These are phyloP conservation scores for Zygosaccharomyces lentus DNA, from an alignment of 805 yeast genomes.

Conservation along the genomic window DNA sequence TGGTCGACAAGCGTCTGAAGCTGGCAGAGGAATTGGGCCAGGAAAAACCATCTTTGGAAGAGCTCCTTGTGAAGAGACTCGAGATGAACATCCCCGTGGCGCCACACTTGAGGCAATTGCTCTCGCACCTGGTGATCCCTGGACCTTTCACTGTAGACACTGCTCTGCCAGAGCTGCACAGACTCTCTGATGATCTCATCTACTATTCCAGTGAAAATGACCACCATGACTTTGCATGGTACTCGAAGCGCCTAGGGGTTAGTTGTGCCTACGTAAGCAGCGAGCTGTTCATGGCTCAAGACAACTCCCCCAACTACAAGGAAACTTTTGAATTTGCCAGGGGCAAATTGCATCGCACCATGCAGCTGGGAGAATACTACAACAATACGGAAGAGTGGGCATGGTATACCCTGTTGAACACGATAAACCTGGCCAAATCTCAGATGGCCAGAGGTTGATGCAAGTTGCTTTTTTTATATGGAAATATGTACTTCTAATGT, in stretches of 20 bases:
- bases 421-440: slow-evolving; percentile 62
- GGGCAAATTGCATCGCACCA: slow-evolving; percentile 51
- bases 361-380: slow-evolving; percentile 55
- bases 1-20: slow-evolving; percentile 45
- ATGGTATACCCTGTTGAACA: slow-evolving; percentile 59
- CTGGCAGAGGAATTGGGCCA: slow-evolving; percentile 37
- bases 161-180: slow-evolving; percentile 65
- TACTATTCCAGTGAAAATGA: slow-evolving; percentile 78
- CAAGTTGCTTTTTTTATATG: background rate
- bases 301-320: slow-evolving; percentile 49
- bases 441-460: slow-evolving; percentile 51
- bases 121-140: slow-evolving; percentile 64
- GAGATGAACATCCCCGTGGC: slow-evolving; percentile 41
- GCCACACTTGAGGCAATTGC: slow-evolving; percentile 34
- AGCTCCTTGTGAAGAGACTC: slow-evolving; percentile 45
- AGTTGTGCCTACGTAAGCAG: slow-evolving; percentile 66
- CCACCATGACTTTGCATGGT: slow-evolving; percentile 77
- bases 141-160: slow-evolving; percentile 45
- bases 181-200: slow-evolving; percentile 77
- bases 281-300: slow-evolving; percentile 79
- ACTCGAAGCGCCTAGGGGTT: slow-evolving; percentile 72
- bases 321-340: slow-evolving; percentile 65
- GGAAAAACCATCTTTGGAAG: slow-evolving; percentile 36
- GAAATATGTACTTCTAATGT: background rate
- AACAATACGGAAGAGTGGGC: slow-evolving; percentile 71